Percentiles rank a stretch among this genome's conserved stretches.
Conservation (phyloP, 2,329 filamentous ascomycete genomes). For the Coniochaeta sp. region DNA sequence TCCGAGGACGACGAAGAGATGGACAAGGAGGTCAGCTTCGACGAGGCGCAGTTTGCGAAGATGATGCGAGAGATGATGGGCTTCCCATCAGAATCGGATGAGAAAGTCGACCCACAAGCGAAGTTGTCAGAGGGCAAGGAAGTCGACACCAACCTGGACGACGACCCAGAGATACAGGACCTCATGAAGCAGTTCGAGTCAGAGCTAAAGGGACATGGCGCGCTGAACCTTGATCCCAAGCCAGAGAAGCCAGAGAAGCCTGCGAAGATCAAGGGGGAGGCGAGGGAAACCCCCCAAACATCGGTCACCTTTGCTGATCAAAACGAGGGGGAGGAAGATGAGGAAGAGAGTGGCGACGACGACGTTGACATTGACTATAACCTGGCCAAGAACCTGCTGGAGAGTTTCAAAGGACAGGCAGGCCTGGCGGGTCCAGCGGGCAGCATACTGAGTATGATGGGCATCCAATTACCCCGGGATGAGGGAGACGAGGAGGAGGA, state of each 20-base stretch:
- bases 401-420: constrained; percentile 86
- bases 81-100: constrained; percentile 29
- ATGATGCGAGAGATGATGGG: constrained; percentile 96
- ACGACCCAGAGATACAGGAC: constrained; percentile 56
- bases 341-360: constrained; percentile 15
- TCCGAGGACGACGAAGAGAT: constrained; percentile 55
- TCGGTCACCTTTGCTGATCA: constrained; percentile 9
- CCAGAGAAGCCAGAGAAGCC: constrained; percentile 22
- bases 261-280: constrained; percentile 16
- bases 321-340: constrained; percentile 8
- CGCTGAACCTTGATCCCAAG: constrained; percentile 46
- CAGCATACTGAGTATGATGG: constrained; percentile 83
- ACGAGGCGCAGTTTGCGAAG: constrained; percentile 74
- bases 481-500: constrained; percentile 48
- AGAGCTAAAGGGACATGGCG: constrained; percentile 64
- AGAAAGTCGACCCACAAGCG: constrained; percentile 3
- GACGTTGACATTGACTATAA: constrained; percentile 78
- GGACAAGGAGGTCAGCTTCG: constrained; percentile 70
- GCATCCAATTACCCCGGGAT: constrained; percentile 72
- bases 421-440: constrained; percentile 80
- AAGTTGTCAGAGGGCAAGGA: not conserved
- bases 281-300: not conserved
- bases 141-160: constrained; percentile 21
- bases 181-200: constrained; percentile 64
- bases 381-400: constrained; percentile 81